These are phyloP conservation scores for Suillus weaverae DNA, from an alignment of 768 basidiomycete species.

Conservation along the genomic window DNA sequence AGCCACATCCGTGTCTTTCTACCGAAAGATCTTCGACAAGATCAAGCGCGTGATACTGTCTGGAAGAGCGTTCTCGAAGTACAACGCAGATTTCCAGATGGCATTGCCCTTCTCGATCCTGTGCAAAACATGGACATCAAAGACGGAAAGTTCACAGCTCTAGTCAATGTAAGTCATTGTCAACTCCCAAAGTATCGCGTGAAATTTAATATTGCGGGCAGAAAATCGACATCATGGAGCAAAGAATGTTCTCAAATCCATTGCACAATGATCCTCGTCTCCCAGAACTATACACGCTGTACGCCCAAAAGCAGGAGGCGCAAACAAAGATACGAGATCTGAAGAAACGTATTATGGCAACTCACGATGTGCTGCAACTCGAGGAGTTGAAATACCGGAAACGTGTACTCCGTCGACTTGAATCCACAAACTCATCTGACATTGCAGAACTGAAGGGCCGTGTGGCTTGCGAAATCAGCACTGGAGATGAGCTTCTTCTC, in stretches of 20 bases:
- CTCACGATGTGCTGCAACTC: slow-evolving; percentile 90
- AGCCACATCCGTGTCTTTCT: slow-evolving; percentile 85
- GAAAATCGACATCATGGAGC: slow-evolving; percentile 93
- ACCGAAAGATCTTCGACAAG: slow-evolving; percentile 84
- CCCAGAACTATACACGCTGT: slow-evolving; percentile 78
- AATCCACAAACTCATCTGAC: slow-evolving; percentile 84
- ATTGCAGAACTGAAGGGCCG: slow-evolving; percentile 98
- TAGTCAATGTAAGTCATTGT: slow-evolving; percentile 64
- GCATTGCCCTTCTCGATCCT: slow-evolving; percentile 85
- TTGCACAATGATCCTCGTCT: slow-evolving; percentile 79
- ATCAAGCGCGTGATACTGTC: slow-evolving; percentile 72
- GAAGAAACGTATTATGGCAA: slow-evolving; percentile 85
- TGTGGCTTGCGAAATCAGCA: slow-evolving; percentile 97
- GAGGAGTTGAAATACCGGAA: slow-evolving; percentile 97
- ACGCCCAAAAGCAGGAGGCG: slow-evolving; percentile 70
- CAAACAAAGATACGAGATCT: slow-evolving; percentile 71
- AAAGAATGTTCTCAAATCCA: slow-evolving; percentile 76
- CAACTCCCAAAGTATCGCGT: neutral
- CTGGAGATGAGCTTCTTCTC: slow-evolving; percentile 92
- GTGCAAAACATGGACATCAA: slow-evolving; percentile 94
- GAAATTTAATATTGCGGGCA: slow-evolving; percentile 27
- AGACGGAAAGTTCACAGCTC: slow-evolving; percentile 86
- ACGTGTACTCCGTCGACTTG: slow-evolving; percentile 87
- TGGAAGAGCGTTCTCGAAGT: slow-evolving; percentile 93
- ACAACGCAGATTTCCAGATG: slow-evolving; percentile 86